Conservation (phyloP, 345 rosid genomes). For the Syzygium oleosum region DNA sequence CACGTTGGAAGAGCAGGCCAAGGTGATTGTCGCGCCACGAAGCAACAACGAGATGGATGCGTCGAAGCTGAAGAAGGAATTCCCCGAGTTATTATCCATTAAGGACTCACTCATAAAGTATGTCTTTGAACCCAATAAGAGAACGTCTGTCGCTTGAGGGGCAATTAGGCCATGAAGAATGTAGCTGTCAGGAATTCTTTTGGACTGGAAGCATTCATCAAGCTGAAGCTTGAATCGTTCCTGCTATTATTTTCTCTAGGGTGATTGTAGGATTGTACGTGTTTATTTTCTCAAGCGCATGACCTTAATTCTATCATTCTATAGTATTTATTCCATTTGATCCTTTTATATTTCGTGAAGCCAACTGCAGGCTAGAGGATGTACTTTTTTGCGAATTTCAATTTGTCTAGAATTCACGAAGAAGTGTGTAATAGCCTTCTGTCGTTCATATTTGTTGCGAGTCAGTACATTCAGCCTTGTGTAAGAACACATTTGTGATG, state of each 20-base stretch:
- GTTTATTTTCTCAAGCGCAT: not conserved
- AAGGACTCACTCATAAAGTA: slow-evolving; percentile 35
- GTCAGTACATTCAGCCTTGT: not conserved
- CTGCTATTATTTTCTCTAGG: not conserved
- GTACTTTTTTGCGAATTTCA: not conserved
- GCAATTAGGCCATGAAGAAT: not conserved
- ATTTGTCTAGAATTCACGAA: not conserved
- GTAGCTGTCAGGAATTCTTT: not conserved
- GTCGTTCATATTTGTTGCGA: not conserved
- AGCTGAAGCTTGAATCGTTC: not conserved
- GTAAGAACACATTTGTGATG: not conserved
- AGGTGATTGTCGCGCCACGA: slow-evolving; percentile 39
- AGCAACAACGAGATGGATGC: slow-evolving; percentile 48
- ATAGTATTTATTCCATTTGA: not conserved
- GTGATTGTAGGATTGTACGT: not conserved
- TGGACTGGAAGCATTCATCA: not conserved
- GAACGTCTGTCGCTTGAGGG: not conserved
- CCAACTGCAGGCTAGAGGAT: not conserved
- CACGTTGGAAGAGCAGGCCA: slow-evolving; percentile 37
- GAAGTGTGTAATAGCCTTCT: not conserved
- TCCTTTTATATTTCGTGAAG: not conserved
- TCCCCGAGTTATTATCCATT: slow-evolving; percentile 30
- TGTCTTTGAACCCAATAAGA: slow-evolving; percentile 33
- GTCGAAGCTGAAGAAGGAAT: slow-evolving; percentile 32
- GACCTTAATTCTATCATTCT: not conserved